phyloP scores from a whole-genome alignment of 73 alveolate genomes.

The Effrenium voratum region DNA sequence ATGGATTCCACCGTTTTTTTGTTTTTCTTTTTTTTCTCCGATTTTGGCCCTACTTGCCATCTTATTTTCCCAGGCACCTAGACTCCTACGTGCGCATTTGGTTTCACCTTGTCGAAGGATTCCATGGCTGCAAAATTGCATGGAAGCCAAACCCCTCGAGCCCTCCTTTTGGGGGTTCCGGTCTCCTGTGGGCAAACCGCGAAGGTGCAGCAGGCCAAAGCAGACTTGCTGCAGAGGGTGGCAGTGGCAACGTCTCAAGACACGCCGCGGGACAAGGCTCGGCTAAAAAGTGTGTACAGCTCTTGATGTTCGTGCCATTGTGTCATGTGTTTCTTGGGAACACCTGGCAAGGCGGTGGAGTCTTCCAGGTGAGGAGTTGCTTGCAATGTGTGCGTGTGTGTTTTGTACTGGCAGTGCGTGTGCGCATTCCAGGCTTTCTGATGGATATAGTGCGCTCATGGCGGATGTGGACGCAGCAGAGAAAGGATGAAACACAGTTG shows the following conservation, averaged over 20 bases:
- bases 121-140: no score
- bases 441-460: slow-evolving; percentile 34
- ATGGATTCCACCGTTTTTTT: neutral
- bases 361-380: neutral
- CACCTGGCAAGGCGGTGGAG: neutral
- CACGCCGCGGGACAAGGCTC: neutral
- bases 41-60: neutral
- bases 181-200: neutral
- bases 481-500: neutral
- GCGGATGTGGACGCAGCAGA: slow-evolving; percentile 39
- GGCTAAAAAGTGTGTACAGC: neutral
- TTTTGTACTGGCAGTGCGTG: neutral
- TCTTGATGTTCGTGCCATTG: neutral
- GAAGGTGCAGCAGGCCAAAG: slow-evolving; percentile 45
- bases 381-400: no score
- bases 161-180: no score
- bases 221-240: slow-evolving; percentile 19
- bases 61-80: neutral
- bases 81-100: neutral
- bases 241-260: neutral
- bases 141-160: no score
- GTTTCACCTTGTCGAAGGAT: neutral
- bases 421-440: slow-evolving; percentile 1
- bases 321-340: neutral
- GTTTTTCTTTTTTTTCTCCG: neutral